Evolutionary conservation across 208 protist genomes (phyloP).

Genomic region (Naegleria gruberi): DNA sequence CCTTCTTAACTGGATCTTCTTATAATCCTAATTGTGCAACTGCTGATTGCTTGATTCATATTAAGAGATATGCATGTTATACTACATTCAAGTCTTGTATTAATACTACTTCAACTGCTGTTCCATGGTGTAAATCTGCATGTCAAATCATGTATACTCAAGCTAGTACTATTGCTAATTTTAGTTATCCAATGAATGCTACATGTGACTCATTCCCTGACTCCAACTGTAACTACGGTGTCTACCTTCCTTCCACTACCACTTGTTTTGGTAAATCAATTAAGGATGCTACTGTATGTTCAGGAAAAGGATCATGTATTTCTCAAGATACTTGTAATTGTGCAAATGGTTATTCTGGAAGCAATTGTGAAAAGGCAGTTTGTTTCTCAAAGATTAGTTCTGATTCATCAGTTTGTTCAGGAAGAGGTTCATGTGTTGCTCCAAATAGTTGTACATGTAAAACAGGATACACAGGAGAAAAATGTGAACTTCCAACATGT

Average conservation of each 20-base stretch:
- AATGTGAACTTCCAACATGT: background rate
- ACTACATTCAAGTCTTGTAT: no score
- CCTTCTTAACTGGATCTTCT: no score
- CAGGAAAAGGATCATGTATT: background rate
- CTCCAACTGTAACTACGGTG: background rate
- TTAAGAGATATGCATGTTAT: no score
- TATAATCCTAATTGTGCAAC: no score
- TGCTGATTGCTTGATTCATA: no score
- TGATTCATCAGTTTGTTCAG: background rate
- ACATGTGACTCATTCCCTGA: background rate
- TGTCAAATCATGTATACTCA: no score
- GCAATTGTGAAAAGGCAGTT: background rate
- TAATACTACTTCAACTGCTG: no score
- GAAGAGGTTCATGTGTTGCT: background rate
- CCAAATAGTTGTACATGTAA: background rate
- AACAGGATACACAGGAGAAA: background rate
- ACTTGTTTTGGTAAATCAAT: background rate
- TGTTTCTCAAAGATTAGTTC: background rate
- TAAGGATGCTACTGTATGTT: background rate
- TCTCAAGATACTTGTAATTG: background rate
- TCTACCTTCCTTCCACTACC: background rate
- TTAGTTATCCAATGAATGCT: no score
- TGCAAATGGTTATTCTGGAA: background rate
- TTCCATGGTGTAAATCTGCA: no score
- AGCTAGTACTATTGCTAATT: no score